A percentile compares a stretch with the other conserved stretches of the same genome.
These are phyloP conservation scores for Onygenales sp. DNA, from an alignment of 2,329 filamentous ascomycete genomes.

Conservation along the genomic window DNA sequence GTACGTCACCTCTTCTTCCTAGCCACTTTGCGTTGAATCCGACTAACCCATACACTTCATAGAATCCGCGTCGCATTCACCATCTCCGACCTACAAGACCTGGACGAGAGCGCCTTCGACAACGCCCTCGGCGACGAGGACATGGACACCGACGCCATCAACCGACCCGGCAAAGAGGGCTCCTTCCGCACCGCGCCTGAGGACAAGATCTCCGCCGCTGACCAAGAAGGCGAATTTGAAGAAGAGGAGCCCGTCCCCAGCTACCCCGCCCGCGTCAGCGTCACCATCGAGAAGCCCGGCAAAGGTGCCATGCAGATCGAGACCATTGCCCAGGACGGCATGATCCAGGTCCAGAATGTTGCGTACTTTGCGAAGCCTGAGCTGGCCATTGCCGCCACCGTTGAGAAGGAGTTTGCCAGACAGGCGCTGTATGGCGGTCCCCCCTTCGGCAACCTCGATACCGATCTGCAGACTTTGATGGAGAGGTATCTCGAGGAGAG, in stretches of 20 bases:
- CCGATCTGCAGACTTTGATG: slow-evolving; percentile 85
- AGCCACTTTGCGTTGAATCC: not conserved
- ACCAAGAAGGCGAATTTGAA: slow-evolving; percentile 49
- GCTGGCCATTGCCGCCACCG: slow-evolving; percentile 63
- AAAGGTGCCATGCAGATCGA: slow-evolving; percentile 82
- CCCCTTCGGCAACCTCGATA: slow-evolving; percentile 86
- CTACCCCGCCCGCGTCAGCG: slow-evolving; percentile 73
- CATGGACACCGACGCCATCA: slow-evolving; percentile 47
- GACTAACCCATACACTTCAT: not conserved
- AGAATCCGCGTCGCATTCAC: slow-evolving; percentile 76
- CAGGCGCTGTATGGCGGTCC: slow-evolving; percentile 80
- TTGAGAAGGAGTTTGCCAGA: slow-evolving; percentile 68
- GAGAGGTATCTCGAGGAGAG: slow-evolving; percentile 93
- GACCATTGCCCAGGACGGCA: slow-evolving; percentile 73
- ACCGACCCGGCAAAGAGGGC: slow-evolving; percentile 42
- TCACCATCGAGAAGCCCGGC: slow-evolving; percentile 79
- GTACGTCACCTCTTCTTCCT: slow-evolving; percentile 42
- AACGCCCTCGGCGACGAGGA: slow-evolving; percentile 47
- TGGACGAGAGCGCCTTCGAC: slow-evolving; percentile 50
- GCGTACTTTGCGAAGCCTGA: slow-evolving; percentile 75
- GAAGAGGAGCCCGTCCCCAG: slow-evolving; percentile 42
- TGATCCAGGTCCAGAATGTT: slow-evolving; percentile 81
- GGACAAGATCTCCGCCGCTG: slow-evolving; percentile 47
- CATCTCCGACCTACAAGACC: slow-evolving; percentile 68
- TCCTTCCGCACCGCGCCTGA: slow-evolving; percentile 49